phyloP scores from a whole-genome alignment of 495 filamentous ascomycete genomes.

The Podospora appendiculata region DNA sequence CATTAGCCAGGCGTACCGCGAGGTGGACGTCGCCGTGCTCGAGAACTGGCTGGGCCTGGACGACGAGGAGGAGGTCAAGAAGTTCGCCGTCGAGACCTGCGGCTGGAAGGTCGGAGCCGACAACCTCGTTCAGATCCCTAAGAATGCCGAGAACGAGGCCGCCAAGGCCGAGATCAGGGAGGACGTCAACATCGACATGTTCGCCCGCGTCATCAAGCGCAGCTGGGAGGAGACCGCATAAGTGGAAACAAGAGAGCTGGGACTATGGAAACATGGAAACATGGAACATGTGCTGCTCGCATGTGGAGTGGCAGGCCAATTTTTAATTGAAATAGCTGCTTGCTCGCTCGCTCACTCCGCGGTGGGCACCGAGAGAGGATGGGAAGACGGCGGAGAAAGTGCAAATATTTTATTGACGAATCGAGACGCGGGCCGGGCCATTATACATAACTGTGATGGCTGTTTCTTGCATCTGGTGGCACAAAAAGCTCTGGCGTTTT shows the following conservation, averaged over 20 bases:
- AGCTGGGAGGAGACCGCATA: slow-evolving; percentile 86
- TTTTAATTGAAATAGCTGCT: no score
- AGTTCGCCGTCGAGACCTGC: slow-evolving; percentile 77
- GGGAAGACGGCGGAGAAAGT: no score
- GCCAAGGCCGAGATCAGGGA: slow-evolving; percentile 94
- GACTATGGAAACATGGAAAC: no score
- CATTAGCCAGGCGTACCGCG: slow-evolving; percentile 79
- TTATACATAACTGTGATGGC: slow-evolving; percentile 1
- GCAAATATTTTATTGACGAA: neutral
- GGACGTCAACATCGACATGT: slow-evolving; percentile 91
- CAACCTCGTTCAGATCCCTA: slow-evolving; percentile 57
- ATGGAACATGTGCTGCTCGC: no score
- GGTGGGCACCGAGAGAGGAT: no score
- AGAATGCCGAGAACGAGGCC: slow-evolving; percentile 97
- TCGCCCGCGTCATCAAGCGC: slow-evolving; percentile 68
- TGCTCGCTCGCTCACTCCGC: no score
- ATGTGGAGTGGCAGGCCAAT: no score
- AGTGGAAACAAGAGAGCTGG: neutral
- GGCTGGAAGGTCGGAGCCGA: slow-evolving; percentile 69
- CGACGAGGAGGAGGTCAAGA: slow-evolving; percentile 63
- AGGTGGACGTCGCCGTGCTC: slow-evolving; percentile 65
- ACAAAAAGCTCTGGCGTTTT: slow-evolving; percentile 28
- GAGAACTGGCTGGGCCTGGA: slow-evolving; percentile 82
- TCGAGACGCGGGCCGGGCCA: neutral
- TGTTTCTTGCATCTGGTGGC: slow-evolving; percentile 21